Percentiles rank a stretch among this genome's conserved stretches.
Evolutionary conservation across 176 grass and related monocot species (phyloP).

Genomic region (Eleusine indica): DNA sequence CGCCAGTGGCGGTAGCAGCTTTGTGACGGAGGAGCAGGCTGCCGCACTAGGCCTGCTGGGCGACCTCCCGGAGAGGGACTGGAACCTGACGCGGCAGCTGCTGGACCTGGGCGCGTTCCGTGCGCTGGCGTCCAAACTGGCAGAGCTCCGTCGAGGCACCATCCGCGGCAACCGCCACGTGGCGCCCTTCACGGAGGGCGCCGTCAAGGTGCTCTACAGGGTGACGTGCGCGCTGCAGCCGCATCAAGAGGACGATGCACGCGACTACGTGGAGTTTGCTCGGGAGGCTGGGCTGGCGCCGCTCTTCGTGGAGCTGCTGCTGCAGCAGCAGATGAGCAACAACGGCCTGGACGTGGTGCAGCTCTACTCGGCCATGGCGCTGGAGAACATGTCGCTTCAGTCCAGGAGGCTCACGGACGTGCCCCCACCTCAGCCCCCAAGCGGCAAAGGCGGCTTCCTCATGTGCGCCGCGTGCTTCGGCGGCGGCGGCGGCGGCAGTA

Average conservation of each 20-base stretch:
- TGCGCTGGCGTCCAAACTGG: conserved; percentile 48
- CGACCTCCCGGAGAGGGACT: conserved; percentile 66
- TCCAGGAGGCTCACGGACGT: conserved; percentile 48
- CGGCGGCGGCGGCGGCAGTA: too few relatives aligned
- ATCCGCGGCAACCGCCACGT: conserved; percentile 62
- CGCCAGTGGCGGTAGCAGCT: neutral
- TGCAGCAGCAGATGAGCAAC: conserved; percentile 43
- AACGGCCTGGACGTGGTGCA: conserved; percentile 52
- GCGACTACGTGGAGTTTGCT: conserved; percentile 44
- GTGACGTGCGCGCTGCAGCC: conserved; percentile 53
- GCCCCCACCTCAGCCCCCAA: conserved; percentile 2
- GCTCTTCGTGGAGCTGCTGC: conserved; percentile 63
- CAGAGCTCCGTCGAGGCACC: conserved; percentile 53
- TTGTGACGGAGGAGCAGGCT: conserved; percentile 73
- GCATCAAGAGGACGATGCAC: neutral
- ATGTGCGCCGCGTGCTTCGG: conserved; percentile 36
- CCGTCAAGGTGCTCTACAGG: conserved; percentile 63
- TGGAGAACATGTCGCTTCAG: conserved; percentile 69
- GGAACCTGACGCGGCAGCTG: conserved; percentile 58
- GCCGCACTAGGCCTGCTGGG: conserved; percentile 67
- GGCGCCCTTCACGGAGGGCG: conserved; percentile 66
- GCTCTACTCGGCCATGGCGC: conserved; percentile 61
- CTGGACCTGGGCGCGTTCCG: conserved; percentile 61
- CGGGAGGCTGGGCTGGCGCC: conserved; percentile 52
- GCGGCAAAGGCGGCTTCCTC: neutral